Percentiles rank a stretch among this genome's conserved stretches.
Evolutionary conservation across 2,329 filamentous ascomycete species (phyloP).

Genomic region (Claviceps spartinae): DNA sequence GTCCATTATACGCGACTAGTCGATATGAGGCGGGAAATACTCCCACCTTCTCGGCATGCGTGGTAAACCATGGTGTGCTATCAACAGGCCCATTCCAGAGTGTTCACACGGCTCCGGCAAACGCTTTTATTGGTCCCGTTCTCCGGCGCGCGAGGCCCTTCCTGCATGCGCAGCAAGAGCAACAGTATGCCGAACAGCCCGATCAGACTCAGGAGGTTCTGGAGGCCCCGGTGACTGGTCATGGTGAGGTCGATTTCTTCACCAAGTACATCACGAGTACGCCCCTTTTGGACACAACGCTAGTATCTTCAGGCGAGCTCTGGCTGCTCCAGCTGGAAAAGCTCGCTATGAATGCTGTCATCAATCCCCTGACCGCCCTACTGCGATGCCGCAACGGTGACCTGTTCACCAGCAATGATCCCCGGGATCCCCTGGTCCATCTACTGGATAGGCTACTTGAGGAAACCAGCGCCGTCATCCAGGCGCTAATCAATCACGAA

Average conservation of each 20-base stretch:
- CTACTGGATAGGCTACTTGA: constrained; percentile 55
- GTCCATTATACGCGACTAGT: constrained; percentile 26
- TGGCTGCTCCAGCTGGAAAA: constrained; percentile 69
- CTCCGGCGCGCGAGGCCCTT: constrained; percentile 13
- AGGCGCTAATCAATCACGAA: constrained; percentile 49
- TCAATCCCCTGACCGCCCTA: constrained; percentile 77
- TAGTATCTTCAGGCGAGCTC: constrained; percentile 29
- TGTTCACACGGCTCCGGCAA: constrained; percentile 36
- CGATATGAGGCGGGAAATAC: constrained; percentile 23
- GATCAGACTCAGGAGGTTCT: background rate
- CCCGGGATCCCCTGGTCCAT: constrained; percentile 32
- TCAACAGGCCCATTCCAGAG: constrained; percentile 37
- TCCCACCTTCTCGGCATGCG: constrained; percentile 61
- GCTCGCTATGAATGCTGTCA: constrained; percentile 62
- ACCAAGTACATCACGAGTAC: constrained; percentile 27
- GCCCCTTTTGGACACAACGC: constrained; percentile 27
- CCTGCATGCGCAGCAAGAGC: background rate
- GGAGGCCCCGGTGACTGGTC: too few relatives aligned
- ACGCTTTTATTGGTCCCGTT: constrained; percentile 34
- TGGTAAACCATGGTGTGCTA: constrained; percentile 43
- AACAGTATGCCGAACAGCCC: background rate
- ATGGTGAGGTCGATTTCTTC: constrained; percentile 21
- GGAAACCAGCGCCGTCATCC: constrained; percentile 66
- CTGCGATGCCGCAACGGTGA: constrained; percentile 67
- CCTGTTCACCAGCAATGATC: constrained; percentile 35